phyloP scores from a whole-genome alignment of 2,329 filamentous ascomycete species.

The Colletotrichum sp. region DNA sequence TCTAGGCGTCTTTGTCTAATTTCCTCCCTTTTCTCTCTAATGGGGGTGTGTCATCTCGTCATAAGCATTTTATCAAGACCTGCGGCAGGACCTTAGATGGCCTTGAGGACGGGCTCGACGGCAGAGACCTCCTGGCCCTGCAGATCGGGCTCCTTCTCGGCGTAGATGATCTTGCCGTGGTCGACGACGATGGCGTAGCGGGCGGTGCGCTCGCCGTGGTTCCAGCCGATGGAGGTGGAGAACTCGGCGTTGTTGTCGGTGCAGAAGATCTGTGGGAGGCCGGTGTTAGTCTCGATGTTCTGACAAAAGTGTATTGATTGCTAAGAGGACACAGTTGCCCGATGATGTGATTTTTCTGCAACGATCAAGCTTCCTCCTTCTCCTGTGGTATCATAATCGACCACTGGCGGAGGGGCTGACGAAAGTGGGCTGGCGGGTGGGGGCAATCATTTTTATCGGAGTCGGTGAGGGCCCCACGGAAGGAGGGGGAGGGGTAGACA shows the following conservation, averaged over 20 bases:
- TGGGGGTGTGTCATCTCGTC: neutral
- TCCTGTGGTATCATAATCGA: neutral
- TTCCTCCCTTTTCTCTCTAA: neutral
- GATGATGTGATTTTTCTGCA: neutral
- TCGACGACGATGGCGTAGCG: constrained; percentile 84
- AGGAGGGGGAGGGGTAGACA: constrained; percentile 5
- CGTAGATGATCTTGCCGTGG: constrained; percentile 83
- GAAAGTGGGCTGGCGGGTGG: constrained; percentile 11
- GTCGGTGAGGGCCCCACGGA: constrained; percentile 17
- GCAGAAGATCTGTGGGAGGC: constrained; percentile 67
- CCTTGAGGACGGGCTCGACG: constrained; percentile 60
- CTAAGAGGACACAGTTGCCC: neutral
- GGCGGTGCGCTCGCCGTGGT: constrained; percentile 73
- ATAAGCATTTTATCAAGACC: neutral
- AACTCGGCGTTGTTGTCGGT: constrained; percentile 74
- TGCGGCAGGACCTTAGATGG: constrained; percentile 41
- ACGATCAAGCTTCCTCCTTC: neutral
- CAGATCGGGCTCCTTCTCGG: constrained; percentile 70
- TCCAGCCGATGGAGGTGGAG: constrained; percentile 81
- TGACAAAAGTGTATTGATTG: neutral
- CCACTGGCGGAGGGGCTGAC: neutral
- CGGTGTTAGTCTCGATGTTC: too few species aligned
- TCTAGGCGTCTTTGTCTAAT: neutral
- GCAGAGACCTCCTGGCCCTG: constrained; percentile 54
- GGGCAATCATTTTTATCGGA: neutral